Evolutionary conservation across 2,329 filamentous ascomycete genomes (phyloP).

Genomic region (Aspergillus udagawae): DNA sequence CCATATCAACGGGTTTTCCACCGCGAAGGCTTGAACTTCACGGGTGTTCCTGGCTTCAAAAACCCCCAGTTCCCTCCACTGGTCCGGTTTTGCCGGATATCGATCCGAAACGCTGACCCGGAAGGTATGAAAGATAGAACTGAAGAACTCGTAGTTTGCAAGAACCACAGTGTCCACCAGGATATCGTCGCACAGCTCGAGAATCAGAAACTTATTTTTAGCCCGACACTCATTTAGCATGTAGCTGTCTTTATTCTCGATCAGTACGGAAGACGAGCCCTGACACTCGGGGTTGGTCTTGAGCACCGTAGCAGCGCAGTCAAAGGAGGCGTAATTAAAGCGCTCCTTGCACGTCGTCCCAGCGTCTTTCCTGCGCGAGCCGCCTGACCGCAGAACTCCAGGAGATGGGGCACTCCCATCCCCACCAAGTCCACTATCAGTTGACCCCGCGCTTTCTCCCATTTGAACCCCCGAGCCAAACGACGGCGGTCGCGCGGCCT

Average conservation of each 20-base stretch:
- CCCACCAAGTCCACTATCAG: conserved; percentile 8
- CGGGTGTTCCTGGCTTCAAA: conserved; percentile 91
- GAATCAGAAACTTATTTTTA: conserved; percentile 86
- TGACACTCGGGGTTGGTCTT: conserved; percentile 86
- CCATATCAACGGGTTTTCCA: conserved; percentile 95
- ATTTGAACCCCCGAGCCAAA: conserved; percentile 23
- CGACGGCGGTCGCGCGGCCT: conserved; percentile 27
- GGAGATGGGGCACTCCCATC: conserved; percentile 36
- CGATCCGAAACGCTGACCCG: conserved; percentile 88
- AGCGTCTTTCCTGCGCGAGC: conserved; percentile 79
- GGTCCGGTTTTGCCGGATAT: conserved; percentile 86
- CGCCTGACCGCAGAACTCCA: conserved; percentile 47
- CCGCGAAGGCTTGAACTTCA: conserved; percentile 87
- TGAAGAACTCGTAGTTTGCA: conserved; percentile 98
- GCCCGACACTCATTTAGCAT: conserved; percentile 90
- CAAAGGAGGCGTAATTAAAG: conserved; percentile 96
- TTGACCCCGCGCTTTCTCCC: not conserved
- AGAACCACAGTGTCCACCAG: conserved; percentile 94
- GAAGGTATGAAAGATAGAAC: conserved; percentile 90
- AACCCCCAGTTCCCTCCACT: conserved; percentile 83
- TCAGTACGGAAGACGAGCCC: conserved; percentile 80
- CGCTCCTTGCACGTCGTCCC: conserved; percentile 97
- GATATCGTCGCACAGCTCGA: conserved; percentile 84
- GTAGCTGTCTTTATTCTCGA: conserved; percentile 98
- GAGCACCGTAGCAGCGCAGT: conserved; percentile 87